Conservation (phyloP, 192 early-diverging fungal species). For the Cetraspora pellucida region DNA sequence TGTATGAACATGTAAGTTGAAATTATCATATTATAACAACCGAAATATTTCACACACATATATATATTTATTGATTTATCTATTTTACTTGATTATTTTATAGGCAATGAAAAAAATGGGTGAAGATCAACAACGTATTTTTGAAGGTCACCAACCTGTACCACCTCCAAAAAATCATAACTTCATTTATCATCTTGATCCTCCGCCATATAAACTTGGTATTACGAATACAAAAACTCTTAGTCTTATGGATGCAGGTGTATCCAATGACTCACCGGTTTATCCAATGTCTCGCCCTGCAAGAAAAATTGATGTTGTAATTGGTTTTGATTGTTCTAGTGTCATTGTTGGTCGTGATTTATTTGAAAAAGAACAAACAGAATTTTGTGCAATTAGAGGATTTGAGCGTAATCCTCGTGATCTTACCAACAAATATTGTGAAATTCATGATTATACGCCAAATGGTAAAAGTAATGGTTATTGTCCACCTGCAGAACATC, state of each 20-base stretch:
- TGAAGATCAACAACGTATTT: conserved; percentile 1
- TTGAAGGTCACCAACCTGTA: conserved; percentile 25
- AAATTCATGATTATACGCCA: conserved; percentile 28
- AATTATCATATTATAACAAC: background rate
- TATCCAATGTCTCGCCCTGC: conserved; percentile 68
- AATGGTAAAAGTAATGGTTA: background rate
- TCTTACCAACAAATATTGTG: conserved; percentile 3
- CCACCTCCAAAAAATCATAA: background rate
- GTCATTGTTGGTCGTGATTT: background rate
- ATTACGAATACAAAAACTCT: background rate
- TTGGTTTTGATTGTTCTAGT: conserved; percentile 63
- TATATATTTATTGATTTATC: background rate
- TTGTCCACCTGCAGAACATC: conserved; percentile 31
- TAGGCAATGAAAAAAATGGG: conserved; percentile 20
- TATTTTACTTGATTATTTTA: background rate
- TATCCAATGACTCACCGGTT: conserved; percentile 81
- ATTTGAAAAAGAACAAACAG: conserved; percentile 13
- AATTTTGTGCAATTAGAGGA: conserved; percentile 13
- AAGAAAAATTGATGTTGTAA: conserved; percentile 69
- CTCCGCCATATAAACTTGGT: conserved; percentile 20
- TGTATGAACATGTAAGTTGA: conserved; percentile 8
- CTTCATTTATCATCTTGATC: conserved; percentile 21
- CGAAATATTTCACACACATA: no score
- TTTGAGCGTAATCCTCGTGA: background rate
- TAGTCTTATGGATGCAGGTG: conserved; percentile 72